These are phyloP conservation scores for Solanum tacnaense DNA, from an alignment of 257 asterid genomes.

Conservation along the genomic window DNA sequence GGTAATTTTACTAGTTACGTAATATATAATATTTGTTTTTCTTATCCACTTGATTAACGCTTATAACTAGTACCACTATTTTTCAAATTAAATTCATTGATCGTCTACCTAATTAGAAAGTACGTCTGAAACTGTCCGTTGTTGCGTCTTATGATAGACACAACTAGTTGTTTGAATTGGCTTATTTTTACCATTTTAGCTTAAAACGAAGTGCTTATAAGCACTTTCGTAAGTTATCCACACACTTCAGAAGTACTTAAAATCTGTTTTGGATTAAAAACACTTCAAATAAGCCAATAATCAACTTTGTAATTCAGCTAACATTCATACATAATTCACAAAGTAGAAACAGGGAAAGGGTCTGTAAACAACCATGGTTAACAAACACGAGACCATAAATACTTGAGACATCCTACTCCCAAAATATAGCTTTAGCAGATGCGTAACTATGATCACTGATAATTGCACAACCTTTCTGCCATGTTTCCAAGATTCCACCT, in stretches of 20 bases:
- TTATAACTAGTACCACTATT: neutral
- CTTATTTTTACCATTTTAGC: no score
- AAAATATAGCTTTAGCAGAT: neutral
- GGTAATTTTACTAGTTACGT: no score
- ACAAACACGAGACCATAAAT: neutral
- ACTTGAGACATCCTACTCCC: neutral
- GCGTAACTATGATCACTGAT: neutral
- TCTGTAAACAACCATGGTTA: neutral
- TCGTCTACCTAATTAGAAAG: neutral
- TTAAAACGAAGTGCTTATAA: neutral
- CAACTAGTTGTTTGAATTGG: neutral
- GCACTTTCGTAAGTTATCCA: no score
- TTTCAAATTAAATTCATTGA: neutral
- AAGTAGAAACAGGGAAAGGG: neutral
- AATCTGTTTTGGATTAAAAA: neutral
- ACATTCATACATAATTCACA: neutral
- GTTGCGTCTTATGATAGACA: neutral
- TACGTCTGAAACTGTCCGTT: neutral
- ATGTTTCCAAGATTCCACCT: neutral
- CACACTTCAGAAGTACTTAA: neutral
- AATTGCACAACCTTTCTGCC: neutral
- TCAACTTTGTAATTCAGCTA: neutral
- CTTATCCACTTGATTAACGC: neutral
- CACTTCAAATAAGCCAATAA: neutral
- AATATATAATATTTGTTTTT: neutral